Evolutionary conservation across 768 basidiomycete species (phyloP).

Genomic region (Boletus reticulatus): DNA sequence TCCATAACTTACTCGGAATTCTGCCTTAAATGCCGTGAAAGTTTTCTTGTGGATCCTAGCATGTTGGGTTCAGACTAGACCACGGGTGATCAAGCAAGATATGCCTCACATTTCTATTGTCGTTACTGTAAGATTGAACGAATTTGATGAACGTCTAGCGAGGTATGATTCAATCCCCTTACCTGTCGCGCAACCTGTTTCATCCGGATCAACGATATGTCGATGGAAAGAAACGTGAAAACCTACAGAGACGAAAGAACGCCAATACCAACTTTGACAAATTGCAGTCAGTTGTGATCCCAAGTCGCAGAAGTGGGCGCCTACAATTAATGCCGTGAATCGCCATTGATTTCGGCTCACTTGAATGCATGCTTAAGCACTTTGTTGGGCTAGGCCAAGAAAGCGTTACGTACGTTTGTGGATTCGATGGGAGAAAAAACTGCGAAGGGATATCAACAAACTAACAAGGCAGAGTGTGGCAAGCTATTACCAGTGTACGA

Average conservation of each 20-base stretch:
- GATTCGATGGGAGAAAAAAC: constrained; percentile 13
- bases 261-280: constrained; percentile 26
- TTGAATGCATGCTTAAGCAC: constrained; percentile 2
- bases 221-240: not conserved
- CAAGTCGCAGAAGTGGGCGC: constrained; percentile 13
- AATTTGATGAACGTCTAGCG: constrained; percentile 13
- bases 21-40: constrained; percentile 23
- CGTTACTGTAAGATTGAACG: constrained; percentile 22
- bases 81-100: not conserved
- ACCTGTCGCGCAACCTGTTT: constrained; percentile 37
- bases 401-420: constrained; percentile 9
- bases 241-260: constrained; percentile 33
- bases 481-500: constrained; percentile 46
- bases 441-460: not conserved
- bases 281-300: not conserved
- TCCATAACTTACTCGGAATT: constrained; percentile 18
- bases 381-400: not conserved
- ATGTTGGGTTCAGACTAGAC: not conserved
- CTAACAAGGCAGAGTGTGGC: not conserved
- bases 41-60: constrained; percentile 27
- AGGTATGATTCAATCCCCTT: not conserved
- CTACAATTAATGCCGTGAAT: constrained; percentile 35
- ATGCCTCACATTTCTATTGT: constrained; percentile 31
- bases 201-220: not conserved
- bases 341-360: constrained; percentile 29